Conservation (phyloP, 345 rosid species). For the Populus pruinosa region DNA sequence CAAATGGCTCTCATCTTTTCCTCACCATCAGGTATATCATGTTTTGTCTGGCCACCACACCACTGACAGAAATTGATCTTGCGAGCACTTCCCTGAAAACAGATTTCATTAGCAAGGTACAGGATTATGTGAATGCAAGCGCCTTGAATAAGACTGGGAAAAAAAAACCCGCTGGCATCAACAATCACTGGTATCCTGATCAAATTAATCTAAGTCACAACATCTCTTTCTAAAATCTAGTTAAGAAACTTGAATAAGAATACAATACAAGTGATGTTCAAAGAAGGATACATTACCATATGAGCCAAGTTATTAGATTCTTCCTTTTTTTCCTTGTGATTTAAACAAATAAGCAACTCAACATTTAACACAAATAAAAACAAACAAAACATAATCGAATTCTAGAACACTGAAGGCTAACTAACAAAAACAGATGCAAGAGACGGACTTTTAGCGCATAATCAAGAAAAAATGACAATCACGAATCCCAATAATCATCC, state of each 20-base stretch:
- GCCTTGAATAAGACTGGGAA: not conserved
- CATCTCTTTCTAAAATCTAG: not conserved
- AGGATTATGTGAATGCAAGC: not conserved
- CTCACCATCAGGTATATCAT: constrained; percentile 86
- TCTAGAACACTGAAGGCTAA: not conserved
- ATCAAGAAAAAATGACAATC: not conserved
- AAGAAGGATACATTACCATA: not conserved
- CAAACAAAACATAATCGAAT: not conserved
- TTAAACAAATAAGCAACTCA: not conserved
- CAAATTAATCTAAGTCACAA: constrained; percentile 5
- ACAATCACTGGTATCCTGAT: not conserved
- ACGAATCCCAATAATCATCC: not conserved
- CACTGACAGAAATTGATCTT: constrained; percentile 89
- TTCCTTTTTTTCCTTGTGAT: not conserved
- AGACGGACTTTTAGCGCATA: not conserved
- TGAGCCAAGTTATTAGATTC: not conserved
- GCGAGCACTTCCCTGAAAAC: constrained; percentile 49
- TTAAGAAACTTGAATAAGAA: not conserved
- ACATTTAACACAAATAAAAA: not conserved
- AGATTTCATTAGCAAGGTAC: not conserved
- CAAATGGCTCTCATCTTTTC: constrained; percentile 90
- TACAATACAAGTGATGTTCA: not conserved
- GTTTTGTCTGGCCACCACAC: constrained; percentile 94
- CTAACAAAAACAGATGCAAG: not conserved
- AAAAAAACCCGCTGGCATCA: not conserved